Evolutionary conservation across 1,284 basidiomycete species (phyloP), one percentile per base, ranked within the genome.

Genomic region (Tilletia walkeri): DNA sequence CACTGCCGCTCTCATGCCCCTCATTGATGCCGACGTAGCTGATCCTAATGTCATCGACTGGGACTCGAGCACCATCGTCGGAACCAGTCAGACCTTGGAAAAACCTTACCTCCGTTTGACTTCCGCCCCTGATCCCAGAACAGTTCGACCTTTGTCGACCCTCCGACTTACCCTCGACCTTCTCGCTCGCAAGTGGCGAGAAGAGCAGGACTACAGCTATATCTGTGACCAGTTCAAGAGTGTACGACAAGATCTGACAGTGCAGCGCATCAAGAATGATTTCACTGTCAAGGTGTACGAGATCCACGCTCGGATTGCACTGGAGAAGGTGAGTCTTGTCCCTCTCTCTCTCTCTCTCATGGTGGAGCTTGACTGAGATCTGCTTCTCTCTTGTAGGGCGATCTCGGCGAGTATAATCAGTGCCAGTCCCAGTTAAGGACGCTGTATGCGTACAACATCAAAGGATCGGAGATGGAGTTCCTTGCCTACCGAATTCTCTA

Each of bases 221-320:
- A 93, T 97, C 81, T 94, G 95, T 82, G 96, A 93, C 82, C 96
- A 99, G 85, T 94, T 99, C 86, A 99, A 99, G 87, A 94, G 92
- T 82, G 86, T 99, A 77, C 90, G 96, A 65, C 96, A 99, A 85
- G 96, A 99, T 86, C 87, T 99, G 73, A 98, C 94, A 73, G 95
- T 99, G n/a, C 96, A 99, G 87, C 90, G 95, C 47, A 97, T 99
- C 83, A 97, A 97, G 87, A 99, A 97, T 80, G 93, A 96, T 69
- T 98, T 99, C 80, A 98, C 96, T 0, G 94, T 95, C 47, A 89
- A 91, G 84, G 95, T 98, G 12, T 99, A 99, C 84, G 96, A 99
- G 84, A 96, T 95, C 63, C 96, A 99, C 85, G 96, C 94, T 34
- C 90, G 96, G 38, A 96, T 99, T 86, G 96, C 96, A 56, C 86